These are phyloP conservation scores for Colletotrichum shisoi DNA, from an alignment of 2,329 filamentous ascomycete genomes.

Conservation along the genomic window DNA sequence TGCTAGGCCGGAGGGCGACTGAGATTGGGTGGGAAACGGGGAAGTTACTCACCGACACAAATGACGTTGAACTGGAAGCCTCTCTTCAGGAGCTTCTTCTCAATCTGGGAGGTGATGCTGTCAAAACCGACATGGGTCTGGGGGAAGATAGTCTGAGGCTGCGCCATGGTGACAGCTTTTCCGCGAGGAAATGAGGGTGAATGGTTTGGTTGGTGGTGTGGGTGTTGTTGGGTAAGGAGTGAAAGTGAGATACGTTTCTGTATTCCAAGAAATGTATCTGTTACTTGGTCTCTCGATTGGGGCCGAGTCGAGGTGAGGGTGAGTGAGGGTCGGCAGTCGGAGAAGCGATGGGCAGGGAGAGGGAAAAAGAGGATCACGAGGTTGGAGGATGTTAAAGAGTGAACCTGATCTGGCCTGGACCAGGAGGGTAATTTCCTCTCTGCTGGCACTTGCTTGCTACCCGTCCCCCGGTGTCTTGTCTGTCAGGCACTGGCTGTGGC, in stretches of 20 bases:
- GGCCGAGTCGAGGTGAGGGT: constrained; percentile 42
- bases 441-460: constrained; percentile 46
- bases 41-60: constrained; percentile 83
- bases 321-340: constrained; percentile 32
- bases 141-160: constrained; percentile 78
- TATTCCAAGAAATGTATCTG: constrained; percentile 50
- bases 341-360: constrained; percentile 35
- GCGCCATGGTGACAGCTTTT: constrained; percentile 56
- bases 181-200: constrained; percentile 45
- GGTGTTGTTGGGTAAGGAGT: constrained; percentile 44
- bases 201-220: constrained; percentile 46
- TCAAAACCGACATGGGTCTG: constrained; percentile 99
- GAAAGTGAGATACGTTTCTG: constrained; percentile 42
- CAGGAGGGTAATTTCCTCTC: constrained; percentile 51
- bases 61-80: constrained; percentile 99
- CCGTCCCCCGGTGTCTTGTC: constrained; percentile 34
- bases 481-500: constrained; percentile 36
- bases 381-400: constrained; percentile 38
- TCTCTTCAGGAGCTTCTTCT: constrained; percentile 99
- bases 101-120: constrained; percentile 99
- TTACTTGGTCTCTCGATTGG: constrained; percentile 39
- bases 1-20: neutral
- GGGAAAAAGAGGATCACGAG: constrained; percentile 35
- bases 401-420: constrained; percentile 15
- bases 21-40: neutral